These are phyloP conservation scores for Monosporascus sp. DNA, from an alignment of 2,329 filamentous ascomycete species.

Conservation along the genomic window DNA sequence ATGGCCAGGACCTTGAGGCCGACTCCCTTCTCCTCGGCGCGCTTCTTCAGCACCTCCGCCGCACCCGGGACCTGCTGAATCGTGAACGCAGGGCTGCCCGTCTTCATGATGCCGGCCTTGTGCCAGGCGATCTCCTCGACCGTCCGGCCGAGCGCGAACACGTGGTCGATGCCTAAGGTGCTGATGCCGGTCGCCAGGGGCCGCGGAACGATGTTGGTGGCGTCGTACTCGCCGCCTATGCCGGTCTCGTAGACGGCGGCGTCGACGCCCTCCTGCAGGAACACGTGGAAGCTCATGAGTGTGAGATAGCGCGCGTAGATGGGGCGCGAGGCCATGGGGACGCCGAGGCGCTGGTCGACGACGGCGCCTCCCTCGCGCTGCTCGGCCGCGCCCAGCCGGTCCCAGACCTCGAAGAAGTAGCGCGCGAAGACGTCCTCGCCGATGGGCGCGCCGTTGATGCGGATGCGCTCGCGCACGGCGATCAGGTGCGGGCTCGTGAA, in stretches of 20 bases:
- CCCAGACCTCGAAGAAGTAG: constrained; percentile 66
- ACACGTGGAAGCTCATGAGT: constrained; percentile 62
- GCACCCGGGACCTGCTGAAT: constrained; percentile 44
- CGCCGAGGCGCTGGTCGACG: constrained; percentile 21
- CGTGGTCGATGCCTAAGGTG: constrained; percentile 65
- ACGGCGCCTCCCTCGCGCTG: constrained; percentile 19
- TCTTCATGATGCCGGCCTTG: constrained; percentile 67
- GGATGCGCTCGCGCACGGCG: constrained; percentile 61
- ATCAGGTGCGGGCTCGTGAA: constrained; percentile 67
- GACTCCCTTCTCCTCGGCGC: constrained; percentile 49
- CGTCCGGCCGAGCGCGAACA: constrained; percentile 55
- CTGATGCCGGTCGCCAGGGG: constrained; percentile 57
- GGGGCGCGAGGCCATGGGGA: constrained; percentile 38
- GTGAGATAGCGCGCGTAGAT: constrained; percentile 59
- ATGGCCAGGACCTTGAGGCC: constrained; percentile 39
- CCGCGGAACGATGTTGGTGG: constrained; percentile 58
- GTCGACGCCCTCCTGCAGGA: constrained; percentile 57
- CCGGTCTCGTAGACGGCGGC: constrained; percentile 62
- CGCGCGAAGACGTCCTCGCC: constrained; percentile 53
- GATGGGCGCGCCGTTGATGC: constrained; percentile 53
- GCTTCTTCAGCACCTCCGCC: constrained; percentile 37
- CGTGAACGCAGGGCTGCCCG: constrained; percentile 51
- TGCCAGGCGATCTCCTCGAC: constrained; percentile 67
- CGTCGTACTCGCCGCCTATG: constrained; percentile 62
- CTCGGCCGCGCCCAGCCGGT: constrained; percentile 39